Conservation (phyloP, 1,284 basidiomycete species). For the Termitomyces sp. region DNA sequence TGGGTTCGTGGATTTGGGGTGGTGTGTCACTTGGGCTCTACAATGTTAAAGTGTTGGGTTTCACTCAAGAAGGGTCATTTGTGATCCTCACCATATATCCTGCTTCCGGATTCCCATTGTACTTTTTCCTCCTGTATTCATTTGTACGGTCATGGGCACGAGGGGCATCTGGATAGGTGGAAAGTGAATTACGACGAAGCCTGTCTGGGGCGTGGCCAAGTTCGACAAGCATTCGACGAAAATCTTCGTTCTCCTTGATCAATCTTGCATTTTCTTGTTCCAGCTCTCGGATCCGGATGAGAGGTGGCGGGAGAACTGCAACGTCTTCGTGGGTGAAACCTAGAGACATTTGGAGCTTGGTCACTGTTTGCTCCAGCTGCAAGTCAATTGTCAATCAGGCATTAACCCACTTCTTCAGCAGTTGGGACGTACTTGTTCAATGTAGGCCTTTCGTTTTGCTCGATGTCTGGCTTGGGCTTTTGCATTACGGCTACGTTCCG, state of each 20-base stretch:
- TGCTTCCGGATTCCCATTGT: slow-evolving; percentile 40
- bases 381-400: neutral
- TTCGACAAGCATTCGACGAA: slow-evolving; percentile 55
- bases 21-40: slow-evolving; percentile 36
- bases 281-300: slow-evolving; percentile 67
- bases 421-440: slow-evolving; percentile 53
- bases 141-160: slow-evolving; percentile 45
- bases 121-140: slow-evolving; percentile 60
- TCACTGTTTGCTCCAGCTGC: slow-evolving; percentile 77
- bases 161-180: slow-evolving; percentile 36
- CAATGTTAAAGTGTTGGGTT: neutral
- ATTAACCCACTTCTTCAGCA: neutral
- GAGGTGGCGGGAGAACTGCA: slow-evolving; percentile 60
- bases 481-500: slow-evolving; percentile 80
- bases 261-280: slow-evolving; percentile 69
- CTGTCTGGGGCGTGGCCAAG: slow-evolving; percentile 34
- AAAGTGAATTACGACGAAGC: slow-evolving; percentile 36
- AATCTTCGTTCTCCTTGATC: slow-evolving; percentile 63
- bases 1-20: slow-evolving; percentile 34
- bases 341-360: slow-evolving; percentile 69
- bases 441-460: slow-evolving; percentile 90
- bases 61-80: neutral
- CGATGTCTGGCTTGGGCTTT: slow-evolving; percentile 88
- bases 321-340: slow-evolving; percentile 67
- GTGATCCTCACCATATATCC: slow-evolving; percentile 46